Evolutionary conservation across 2,329 filamentous ascomycete species (phyloP).

Genomic region (Trichoderma sp.): DNA sequence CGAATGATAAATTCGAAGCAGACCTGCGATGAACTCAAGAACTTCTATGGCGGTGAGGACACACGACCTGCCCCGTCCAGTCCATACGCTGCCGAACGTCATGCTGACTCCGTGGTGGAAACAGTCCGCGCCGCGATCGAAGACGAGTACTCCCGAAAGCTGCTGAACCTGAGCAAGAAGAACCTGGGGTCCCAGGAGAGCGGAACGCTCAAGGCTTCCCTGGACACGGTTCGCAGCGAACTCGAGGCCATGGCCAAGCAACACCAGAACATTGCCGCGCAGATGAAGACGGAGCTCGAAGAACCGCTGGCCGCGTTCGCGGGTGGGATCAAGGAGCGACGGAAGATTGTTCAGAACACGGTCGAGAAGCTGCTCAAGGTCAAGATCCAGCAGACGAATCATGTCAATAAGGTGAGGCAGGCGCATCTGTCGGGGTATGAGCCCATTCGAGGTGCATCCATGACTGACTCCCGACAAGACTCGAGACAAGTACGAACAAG

Average conservation of each 20-base stretch:
- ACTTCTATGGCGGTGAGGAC: conserved; percentile 78
- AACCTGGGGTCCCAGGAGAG: conserved; percentile 84
- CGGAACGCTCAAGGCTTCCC: conserved; percentile 78
- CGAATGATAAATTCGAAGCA: conserved; percentile 94
- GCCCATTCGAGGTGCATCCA: neutral
- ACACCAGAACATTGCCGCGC: conserved; percentile 82
- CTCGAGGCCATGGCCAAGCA: conserved; percentile 93
- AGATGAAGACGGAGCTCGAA: conserved; percentile 96
- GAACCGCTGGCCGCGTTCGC: conserved; percentile 90
- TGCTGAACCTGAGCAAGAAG: conserved; percentile 83
- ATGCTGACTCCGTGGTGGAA: neutral
- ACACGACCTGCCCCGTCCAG: neutral
- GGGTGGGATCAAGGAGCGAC: conserved; percentile 91
- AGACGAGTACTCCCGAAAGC: conserved; percentile 92
- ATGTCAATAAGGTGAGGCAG: conserved; percentile 79
- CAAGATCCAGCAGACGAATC: conserved; percentile 87
- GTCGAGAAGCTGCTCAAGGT: conserved; percentile 93
- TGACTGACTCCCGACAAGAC: conserved; percentile 53
- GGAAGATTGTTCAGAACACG: conserved; percentile 93
- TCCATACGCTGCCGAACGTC: neutral
- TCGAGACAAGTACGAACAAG: conserved; percentile 93
- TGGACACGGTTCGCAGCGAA: conserved; percentile 86
- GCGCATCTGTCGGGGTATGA: no score
- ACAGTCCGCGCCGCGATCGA: conserved; percentile 87
- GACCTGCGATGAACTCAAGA: conserved; percentile 89